Conservation (phyloP, 176 grass and related monocot species). For the Oryza australiensis region DNA sequence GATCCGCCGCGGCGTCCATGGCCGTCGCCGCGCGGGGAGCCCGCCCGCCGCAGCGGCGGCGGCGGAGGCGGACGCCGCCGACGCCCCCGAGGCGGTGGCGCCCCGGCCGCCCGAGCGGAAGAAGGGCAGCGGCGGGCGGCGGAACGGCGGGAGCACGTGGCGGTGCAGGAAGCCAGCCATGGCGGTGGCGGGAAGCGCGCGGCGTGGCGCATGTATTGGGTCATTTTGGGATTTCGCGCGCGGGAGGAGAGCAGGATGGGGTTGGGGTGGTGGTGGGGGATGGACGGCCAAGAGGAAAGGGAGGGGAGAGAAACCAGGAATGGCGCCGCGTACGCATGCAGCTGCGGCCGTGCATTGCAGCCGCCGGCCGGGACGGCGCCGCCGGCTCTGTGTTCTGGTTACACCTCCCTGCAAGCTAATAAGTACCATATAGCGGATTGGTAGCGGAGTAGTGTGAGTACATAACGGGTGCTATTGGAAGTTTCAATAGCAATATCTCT, state of each 20-base stretch:
- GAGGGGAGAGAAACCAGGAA: not conserved
- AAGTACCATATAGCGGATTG: too few species aligned
- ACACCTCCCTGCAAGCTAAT: too few species aligned
- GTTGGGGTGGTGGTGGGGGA: not conserved
- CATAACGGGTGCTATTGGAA: too few species aligned
- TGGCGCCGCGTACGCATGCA: not conserved
- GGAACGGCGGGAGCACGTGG: constrained; percentile 63
- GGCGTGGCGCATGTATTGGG: not conserved
- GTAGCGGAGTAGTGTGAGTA: too few species aligned
- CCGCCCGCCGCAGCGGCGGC: not conserved
- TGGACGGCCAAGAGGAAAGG: not conserved
- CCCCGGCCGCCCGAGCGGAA: not conserved
- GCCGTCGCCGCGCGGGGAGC: constrained; percentile 23
- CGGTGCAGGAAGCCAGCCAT: constrained; percentile 56
- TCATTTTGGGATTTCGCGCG: not conserved
- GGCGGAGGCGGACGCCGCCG: not conserved
- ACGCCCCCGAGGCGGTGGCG: not conserved
- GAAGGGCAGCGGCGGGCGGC: constrained; percentile 59
- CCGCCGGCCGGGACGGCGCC: too few species aligned
- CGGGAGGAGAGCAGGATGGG: too few species aligned
- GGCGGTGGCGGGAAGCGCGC: not conserved
- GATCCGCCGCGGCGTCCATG: constrained; percentile 73
- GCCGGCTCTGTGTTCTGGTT: too few species aligned
- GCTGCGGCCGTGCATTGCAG: too few species aligned
- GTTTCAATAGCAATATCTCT: too few species aligned